Evolutionary conservation across 306 rosid species (phyloP).

Genomic region (Begonia peltatifolia): DNA sequence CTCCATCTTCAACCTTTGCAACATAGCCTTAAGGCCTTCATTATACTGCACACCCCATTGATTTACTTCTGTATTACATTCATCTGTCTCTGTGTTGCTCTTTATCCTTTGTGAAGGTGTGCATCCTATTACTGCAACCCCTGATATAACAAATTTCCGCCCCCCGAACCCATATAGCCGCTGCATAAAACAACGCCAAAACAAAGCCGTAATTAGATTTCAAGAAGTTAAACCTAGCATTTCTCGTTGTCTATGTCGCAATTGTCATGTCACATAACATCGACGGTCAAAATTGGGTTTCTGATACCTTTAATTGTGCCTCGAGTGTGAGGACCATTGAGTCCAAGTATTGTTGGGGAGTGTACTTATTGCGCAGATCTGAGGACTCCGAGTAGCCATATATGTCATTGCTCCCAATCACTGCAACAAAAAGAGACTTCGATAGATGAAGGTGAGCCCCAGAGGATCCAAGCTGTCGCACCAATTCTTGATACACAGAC

Average conservation of each 20-base stretch:
- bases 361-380: constrained; percentile 22
- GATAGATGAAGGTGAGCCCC: constrained; percentile 28
- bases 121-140: constrained; percentile 56
- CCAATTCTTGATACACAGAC: constrained; percentile 19
- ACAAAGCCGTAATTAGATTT: neutral
- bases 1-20: constrained; percentile 29
- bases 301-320: constrained; percentile 40
- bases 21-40: constrained; percentile 28
- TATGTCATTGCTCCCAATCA: constrained; percentile 73
- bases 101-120: constrained; percentile 40
- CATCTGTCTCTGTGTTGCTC: constrained; percentile 11
- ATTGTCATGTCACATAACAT: no score
- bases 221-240: no score
- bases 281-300: no score
- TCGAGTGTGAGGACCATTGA: constrained; percentile 36
- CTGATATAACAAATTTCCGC: constrained; percentile 46
- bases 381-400: constrained; percentile 35
- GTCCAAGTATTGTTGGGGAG: constrained; percentile 37
- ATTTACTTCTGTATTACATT: constrained; percentile 42
- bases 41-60: constrained; percentile 23
- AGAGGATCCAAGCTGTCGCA: constrained; percentile 16
- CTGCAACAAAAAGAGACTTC: constrained; percentile 37
- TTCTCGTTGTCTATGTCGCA: no score
- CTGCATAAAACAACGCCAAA: constrained; percentile 18
- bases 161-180: constrained; percentile 43